These are phyloP conservation scores for Gossypium turneri DNA, from an alignment of 345 rosid species.

Conservation along the genomic window DNA sequence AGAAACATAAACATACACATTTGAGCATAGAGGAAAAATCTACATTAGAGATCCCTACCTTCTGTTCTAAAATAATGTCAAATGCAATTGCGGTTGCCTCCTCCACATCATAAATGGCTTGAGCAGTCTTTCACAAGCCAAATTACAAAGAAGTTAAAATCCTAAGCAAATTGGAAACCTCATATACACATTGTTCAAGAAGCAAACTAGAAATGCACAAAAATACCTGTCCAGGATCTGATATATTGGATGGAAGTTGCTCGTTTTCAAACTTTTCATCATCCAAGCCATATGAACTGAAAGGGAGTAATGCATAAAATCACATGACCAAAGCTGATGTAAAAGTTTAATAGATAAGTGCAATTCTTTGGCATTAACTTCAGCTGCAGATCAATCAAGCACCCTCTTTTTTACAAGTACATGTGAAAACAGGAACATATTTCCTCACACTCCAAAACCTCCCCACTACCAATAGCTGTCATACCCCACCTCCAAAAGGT, in stretches of 20 bases:
- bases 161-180: slow-evolving; percentile 2
- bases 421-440: not conserved
- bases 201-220: slow-evolving; percentile 20
- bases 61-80: slow-evolving; percentile 67
- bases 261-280: slow-evolving; percentile 79
- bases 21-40: not conserved
- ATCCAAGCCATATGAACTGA: slow-evolving; percentile 79
- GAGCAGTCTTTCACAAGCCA: slow-evolving; percentile 55
- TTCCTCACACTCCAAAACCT: not conserved
- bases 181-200: not conserved
- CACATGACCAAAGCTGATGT: not conserved
- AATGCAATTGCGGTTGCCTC: slow-evolving; percentile 83
- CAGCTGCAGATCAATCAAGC: not conserved
- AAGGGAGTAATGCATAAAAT: slow-evolving; percentile 13
- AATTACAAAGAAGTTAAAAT: slow-evolving; percentile 21
- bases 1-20: not conserved
- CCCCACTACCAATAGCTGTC: not conserved
- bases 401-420: slow-evolving; percentile 1
- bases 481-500: not conserved
- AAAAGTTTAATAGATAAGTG: not conserved
- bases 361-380: not conserved
- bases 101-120: slow-evolving; percentile 84
- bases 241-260: slow-evolving; percentile 55
- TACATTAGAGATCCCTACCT: slow-evolving; percentile 39
- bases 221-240: slow-evolving; percentile 79